phyloP scores from a whole-genome alignment of 2,329 filamentous ascomycete species.

The Exophiala bonariae region DNA sequence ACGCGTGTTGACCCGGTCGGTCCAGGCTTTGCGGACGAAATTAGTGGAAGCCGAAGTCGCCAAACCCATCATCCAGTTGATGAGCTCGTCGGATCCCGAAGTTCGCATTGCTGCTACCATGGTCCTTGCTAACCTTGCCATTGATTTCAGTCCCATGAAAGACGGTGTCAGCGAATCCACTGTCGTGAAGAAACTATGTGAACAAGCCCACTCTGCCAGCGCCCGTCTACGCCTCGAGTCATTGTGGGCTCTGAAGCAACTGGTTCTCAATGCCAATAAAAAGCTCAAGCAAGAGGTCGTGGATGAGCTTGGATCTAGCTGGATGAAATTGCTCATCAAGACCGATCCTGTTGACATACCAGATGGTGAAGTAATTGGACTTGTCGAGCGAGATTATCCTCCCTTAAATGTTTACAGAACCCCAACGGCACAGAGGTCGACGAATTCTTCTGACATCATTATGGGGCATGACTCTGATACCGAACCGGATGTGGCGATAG shows the following conservation, averaged over 20 bases:
- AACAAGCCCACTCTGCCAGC: constrained; percentile 79
- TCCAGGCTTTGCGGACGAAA: constrained; percentile 79
- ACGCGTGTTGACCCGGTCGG: constrained; percentile 78
- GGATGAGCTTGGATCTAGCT: constrained; percentile 73
- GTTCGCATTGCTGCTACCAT: constrained; percentile 85
- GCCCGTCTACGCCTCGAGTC: constrained; percentile 80
- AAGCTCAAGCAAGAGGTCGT: constrained; percentile 75
- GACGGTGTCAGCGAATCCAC: constrained; percentile 74
- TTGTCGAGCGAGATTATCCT: constrained; percentile 28
- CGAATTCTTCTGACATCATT: constrained; percentile 13
- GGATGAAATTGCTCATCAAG: constrained; percentile 77
- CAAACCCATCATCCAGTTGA: constrained; percentile 71
- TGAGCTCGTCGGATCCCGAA: constrained; percentile 72
- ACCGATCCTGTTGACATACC: constrained; percentile 45
- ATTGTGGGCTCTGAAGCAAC: constrained; percentile 90
- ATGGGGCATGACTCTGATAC: constrained; percentile 34
- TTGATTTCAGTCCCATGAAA: constrained; percentile 89
- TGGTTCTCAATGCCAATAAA: constrained; percentile 71
- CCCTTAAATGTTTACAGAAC: constrained; percentile 7
- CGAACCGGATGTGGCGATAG: constrained; percentile 5
- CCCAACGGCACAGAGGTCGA: constrained; percentile 1
- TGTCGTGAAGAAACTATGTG: constrained; percentile 74
- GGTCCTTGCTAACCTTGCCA: constrained; percentile 78
- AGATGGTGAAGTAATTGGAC: constrained; percentile 27
- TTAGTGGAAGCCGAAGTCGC: constrained; percentile 84